phyloP scores from a whole-genome alignment of 306 rosid species.

The Lablab purpureus region DNA sequence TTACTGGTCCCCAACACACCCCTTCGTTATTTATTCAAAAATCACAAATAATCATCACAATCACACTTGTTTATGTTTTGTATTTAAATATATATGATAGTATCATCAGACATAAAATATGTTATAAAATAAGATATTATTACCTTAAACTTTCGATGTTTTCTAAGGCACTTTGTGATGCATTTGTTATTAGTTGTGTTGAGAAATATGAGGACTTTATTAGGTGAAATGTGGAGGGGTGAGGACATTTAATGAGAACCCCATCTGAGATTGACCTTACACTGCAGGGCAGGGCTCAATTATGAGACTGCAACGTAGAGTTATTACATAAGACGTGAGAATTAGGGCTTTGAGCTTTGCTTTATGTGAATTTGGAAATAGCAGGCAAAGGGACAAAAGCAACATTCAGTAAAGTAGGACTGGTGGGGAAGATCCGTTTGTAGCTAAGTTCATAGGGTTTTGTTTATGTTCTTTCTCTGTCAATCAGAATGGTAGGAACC shows the following conservation, averaged over 20 bases:
- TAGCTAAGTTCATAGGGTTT: slow-evolving; percentile 60
- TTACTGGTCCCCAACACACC: slow-evolving; percentile 47
- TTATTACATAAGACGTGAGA: slow-evolving; percentile 69
- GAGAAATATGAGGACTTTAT: slow-evolving; percentile 7
- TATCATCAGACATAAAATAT: background rate
- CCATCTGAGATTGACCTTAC: slow-evolving; percentile 69
- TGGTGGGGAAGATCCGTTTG: slow-evolving; percentile 56
- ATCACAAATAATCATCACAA: background rate
- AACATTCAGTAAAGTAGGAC: slow-evolving; percentile 56
- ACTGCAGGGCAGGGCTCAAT: slow-evolving; percentile 45
- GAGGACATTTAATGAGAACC: slow-evolving; percentile 47
- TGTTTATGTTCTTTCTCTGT: slow-evolving; percentile 65
- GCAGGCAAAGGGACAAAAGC: slow-evolving; percentile 51
- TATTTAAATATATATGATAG: background rate
- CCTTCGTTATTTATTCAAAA: background rate
- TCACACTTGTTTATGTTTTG: background rate
- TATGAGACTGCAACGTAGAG: slow-evolving; percentile 57
- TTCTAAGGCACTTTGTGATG: slow-evolving; percentile 27
- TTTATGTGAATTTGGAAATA: slow-evolving; percentile 57
- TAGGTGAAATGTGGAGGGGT: slow-evolving; percentile 13
- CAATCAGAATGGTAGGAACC: slow-evolving; percentile 46
- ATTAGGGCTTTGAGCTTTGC: slow-evolving; percentile 61
- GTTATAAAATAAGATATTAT: background rate
- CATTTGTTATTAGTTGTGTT: background rate
- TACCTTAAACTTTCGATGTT: background rate